phyloP scores from a whole-genome alignment of 106 monocot genomes.

The Dioscorea zingiberensis region DNA sequence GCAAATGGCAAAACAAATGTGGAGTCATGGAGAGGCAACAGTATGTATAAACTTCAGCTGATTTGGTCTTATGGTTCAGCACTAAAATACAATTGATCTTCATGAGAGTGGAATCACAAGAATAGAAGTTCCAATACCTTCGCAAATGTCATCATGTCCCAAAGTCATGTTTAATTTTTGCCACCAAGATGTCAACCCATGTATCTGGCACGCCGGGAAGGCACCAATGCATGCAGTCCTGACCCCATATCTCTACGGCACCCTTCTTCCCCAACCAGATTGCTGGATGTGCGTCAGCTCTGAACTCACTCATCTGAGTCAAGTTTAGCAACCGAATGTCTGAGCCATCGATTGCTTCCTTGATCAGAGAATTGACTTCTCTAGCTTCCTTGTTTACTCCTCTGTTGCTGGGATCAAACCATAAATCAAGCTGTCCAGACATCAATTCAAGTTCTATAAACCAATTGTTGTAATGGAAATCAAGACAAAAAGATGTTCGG shows the following conservation, averaged over 20 bases:
- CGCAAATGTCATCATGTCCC: conserved; percentile 11
- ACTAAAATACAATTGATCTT: background rate
- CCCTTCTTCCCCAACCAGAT: conserved; percentile 94
- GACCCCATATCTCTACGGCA: conserved; percentile 81
- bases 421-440: conserved; percentile 75
- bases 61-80: too few relatives aligned
- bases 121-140: background rate
- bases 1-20: too few relatives aligned
- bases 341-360: conserved; percentile 39
- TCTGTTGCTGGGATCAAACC: conserved; percentile 76
- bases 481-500: background rate
- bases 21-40: too few relatives aligned
- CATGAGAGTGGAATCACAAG: background rate
- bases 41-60: too few relatives aligned
- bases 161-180: conserved; percentile 44
- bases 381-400: conserved; percentile 91
- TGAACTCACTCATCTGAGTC: conserved; percentile 90
- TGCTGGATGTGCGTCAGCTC: conserved; percentile 94
- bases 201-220: conserved; percentile 91
- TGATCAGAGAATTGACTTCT: conserved; percentile 59
- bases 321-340: conserved; percentile 58
- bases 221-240: conserved; percentile 99
- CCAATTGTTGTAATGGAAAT: background rate
- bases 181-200: conserved; percentile 76
- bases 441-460: conserved; percentile 2